These are phyloP conservation scores for Dryadomyces sulphureus DNA, from an alignment of 2,329 filamentous ascomycete genomes.

Conservation along the genomic window DNA sequence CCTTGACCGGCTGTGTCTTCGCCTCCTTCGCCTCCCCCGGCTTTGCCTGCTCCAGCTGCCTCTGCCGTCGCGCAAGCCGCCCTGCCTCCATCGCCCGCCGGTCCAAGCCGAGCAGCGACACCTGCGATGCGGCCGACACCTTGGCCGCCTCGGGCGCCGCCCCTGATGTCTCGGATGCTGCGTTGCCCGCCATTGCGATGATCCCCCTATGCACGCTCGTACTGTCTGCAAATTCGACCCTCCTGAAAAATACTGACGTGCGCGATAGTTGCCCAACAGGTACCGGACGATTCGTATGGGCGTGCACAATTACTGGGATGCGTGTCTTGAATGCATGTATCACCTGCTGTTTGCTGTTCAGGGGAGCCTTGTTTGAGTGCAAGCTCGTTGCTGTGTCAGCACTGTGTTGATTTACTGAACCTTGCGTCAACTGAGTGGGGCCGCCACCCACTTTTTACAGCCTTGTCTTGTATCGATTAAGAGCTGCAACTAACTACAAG, in stretches of 20 bases:
- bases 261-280: too few relatives aligned
- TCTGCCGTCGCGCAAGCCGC: slow-evolving; percentile 54
- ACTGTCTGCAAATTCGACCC: too few relatives aligned
- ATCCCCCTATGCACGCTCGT: too few relatives aligned
- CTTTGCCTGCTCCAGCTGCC: slow-evolving; percentile 22
- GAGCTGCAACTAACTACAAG: background rate
- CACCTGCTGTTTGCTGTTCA: too few relatives aligned
- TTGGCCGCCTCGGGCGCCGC: slow-evolving; percentile 3
- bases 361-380: background rate
- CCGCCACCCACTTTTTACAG: background rate
- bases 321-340: too few relatives aligned
- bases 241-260: too few relatives aligned
- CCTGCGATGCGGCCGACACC: slow-evolving; percentile 8
- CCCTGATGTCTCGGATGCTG: background rate
- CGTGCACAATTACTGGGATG: too few relatives aligned
- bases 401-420: background rate
- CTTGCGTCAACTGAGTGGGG: background rate
- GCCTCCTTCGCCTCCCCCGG: background rate
- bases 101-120: slow-evolving; percentile 43
- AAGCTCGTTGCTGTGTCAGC: background rate
- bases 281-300: too few relatives aligned
- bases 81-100: slow-evolving; percentile 77
- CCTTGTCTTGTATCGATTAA: background rate
- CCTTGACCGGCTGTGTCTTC: background rate
- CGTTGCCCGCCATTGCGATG: too few relatives aligned